Conservation (phyloP, 148 eudicot genomes). For the Amaranthus hypochondriacus region DNA sequence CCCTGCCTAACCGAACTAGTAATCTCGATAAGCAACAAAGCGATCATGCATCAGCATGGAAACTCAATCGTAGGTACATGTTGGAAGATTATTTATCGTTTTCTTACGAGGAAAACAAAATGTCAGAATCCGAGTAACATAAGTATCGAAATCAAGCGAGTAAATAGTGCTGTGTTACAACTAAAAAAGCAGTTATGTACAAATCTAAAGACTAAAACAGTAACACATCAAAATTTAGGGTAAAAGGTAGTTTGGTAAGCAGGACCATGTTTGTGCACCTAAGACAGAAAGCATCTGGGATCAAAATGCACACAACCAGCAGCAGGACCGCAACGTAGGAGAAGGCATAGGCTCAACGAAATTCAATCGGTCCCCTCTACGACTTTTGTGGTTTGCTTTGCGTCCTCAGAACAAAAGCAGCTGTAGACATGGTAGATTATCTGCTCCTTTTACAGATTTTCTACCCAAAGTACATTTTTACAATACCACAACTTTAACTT, state of each 20-base stretch:
- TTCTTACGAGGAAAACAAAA: too few species aligned
- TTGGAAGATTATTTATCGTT: too few species aligned
- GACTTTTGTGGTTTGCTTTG: conserved; percentile 2
- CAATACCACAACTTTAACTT: neutral
- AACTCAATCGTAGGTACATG: too few species aligned
- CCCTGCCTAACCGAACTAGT: too few species aligned
- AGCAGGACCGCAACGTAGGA: conserved; percentile 12
- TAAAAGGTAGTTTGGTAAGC: neutral
- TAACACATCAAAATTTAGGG: neutral
- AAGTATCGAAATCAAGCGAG: neutral
- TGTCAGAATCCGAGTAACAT: neutral
- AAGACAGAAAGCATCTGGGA: neutral
- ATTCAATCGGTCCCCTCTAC: conserved; percentile 6
- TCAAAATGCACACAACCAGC: neutral
- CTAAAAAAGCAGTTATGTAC: too few species aligned
- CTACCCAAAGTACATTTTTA: neutral
- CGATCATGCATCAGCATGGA: too few species aligned
- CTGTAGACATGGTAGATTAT: neutral
- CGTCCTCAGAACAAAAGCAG: conserved; percentile 4
- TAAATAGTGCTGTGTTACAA: too few species aligned
- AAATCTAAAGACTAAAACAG: neutral
- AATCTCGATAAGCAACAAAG: too few species aligned
- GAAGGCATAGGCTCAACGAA: neutral
- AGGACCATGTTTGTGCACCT: neutral
- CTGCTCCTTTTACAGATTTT: neutral